These are phyloP conservation scores for Trichoderma atroviride DNA, from an alignment of 2,329 filamentous ascomycete species.

Conservation along the genomic window DNA sequence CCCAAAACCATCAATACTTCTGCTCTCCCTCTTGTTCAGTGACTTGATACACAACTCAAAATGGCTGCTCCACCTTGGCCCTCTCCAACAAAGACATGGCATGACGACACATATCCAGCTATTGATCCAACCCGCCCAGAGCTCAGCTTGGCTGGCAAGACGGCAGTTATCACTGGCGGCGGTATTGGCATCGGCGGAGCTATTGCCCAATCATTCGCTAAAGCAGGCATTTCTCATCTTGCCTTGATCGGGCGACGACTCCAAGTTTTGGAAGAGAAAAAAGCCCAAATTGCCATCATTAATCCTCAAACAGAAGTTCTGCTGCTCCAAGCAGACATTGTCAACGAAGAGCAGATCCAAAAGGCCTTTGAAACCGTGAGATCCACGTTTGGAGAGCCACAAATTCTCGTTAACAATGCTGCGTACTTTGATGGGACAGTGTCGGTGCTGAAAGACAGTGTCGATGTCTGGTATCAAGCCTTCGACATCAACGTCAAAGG, in stretches of 20 bases:
- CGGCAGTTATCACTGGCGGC: neutral
- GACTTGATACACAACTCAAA: neutral
- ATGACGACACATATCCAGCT: neutral
- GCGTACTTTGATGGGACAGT: constrained; percentile 4
- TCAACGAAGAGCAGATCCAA: neutral
- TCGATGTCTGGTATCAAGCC: constrained; percentile 6
- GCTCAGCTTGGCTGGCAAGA: neutral
- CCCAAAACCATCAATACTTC: neutral
- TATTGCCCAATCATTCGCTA: constrained; percentile 9
- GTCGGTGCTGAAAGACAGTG: neutral
- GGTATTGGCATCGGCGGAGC: constrained; percentile 13
- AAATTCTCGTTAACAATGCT: constrained; percentile 13
- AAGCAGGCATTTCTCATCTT: constrained; percentile 3
- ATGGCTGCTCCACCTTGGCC: neutral
- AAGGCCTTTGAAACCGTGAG: neutral
- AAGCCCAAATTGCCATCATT: neutral
- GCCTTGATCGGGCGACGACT: constrained; percentile 2
- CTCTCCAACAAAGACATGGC: neutral
- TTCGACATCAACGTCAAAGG: constrained; percentile 10
- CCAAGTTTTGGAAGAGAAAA: constrained; percentile 6
- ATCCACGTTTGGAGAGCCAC: constrained; percentile 1
- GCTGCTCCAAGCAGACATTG: neutral
- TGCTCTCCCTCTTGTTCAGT: neutral
- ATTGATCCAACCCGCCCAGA: neutral
- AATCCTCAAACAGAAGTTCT: neutral